phyloP scores from a whole-genome alignment of 2,329 filamentous ascomycete genomes.

The Venturia pyrina region DNA sequence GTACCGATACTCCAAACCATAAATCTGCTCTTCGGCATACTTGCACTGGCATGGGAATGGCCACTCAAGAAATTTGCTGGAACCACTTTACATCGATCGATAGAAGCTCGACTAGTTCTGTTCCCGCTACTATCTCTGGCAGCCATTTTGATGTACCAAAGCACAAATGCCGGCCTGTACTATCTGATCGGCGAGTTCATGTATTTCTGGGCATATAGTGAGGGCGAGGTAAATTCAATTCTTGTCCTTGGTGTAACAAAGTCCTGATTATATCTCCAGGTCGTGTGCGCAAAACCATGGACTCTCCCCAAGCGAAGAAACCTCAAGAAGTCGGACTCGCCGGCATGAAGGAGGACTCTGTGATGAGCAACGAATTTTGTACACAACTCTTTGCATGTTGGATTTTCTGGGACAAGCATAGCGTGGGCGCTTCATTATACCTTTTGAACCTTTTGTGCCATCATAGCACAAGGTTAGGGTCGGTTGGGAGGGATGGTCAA shows the following conservation, averaged over 20 bases:
- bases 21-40: slow-evolving; percentile 73
- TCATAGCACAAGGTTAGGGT: background rate
- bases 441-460: background rate
- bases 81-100: slow-evolving; percentile 68
- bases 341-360: background rate
- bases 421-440: slow-evolving; percentile 4
- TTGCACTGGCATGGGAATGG: slow-evolving; percentile 84
- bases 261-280: slow-evolving; percentile 19
- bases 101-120: slow-evolving; percentile 74
- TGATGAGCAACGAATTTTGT: background rate
- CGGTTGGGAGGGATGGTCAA: background rate
- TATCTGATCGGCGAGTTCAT: slow-evolving; percentile 76
- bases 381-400: background rate
- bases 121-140: slow-evolving; percentile 69
- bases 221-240: slow-evolving; percentile 68
- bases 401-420: background rate
- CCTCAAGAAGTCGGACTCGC: slow-evolving; percentile 1
- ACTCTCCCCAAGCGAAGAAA: slow-evolving; percentile 34
- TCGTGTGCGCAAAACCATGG: slow-evolving; percentile 41
- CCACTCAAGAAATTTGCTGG: slow-evolving; percentile 71
- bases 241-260: too few species aligned
- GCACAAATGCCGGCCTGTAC: slow-evolving; percentile 84
- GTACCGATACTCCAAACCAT: slow-evolving; percentile 82
- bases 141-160: slow-evolving; percentile 77
- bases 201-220: slow-evolving; percentile 96